Base-by-base conservation (phyloP, 2,329 filamentous ascomycete species). In the Lomentospora prolificans region DNA sequence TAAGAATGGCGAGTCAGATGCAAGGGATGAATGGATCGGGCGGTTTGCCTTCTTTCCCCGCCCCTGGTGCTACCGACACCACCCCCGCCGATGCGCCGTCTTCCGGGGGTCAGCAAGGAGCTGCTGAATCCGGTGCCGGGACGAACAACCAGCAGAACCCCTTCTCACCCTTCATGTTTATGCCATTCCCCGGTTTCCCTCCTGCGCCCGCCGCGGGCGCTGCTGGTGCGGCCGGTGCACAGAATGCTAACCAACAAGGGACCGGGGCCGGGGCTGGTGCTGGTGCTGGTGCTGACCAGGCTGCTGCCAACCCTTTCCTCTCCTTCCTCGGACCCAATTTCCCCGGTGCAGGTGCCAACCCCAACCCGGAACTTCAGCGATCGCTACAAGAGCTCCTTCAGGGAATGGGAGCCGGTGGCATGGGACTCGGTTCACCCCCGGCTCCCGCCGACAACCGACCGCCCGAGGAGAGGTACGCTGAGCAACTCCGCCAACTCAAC, bases 391-490 rank as follows among this genome's bases (percentile, higher is more conserved):
- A 54, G 9, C 17, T 54, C 8, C 52, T 54, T 24, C n/a, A n/a
- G 17, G 27, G 8, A 9, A 31, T 55, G 27, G 53, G 52, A 51
- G 10, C 55, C 12, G 60, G n/a, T n/a, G 27, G 8, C 17, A 31
- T 55, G 27, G 53, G 52, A 51, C 6, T 55, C 12, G 60, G 57
- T 51, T 51, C 59, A 4, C 58, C 57, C 22, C 53, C 52, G 57
- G 68, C 58, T 65, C 87, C 90, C 4, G 71, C 79, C 2, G 94
- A 99, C 71, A 95, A 79, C 65, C 81, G 92, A 59, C 91, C 94
- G 3, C 92, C 94, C 0, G 94, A 99, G 75, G 94, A 97, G 71
- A 78, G 89, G 58, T 99, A 96, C 64, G 90, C 88, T 3, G 85
- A 89, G 30, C 92, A 99, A 71, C 76, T 99, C 52, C 79, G 90